These are phyloP conservation scores for Trichoderma brevicompactum DNA, from an alignment of 2,329 filamentous ascomycete genomes.

Conservation along the genomic window DNA sequence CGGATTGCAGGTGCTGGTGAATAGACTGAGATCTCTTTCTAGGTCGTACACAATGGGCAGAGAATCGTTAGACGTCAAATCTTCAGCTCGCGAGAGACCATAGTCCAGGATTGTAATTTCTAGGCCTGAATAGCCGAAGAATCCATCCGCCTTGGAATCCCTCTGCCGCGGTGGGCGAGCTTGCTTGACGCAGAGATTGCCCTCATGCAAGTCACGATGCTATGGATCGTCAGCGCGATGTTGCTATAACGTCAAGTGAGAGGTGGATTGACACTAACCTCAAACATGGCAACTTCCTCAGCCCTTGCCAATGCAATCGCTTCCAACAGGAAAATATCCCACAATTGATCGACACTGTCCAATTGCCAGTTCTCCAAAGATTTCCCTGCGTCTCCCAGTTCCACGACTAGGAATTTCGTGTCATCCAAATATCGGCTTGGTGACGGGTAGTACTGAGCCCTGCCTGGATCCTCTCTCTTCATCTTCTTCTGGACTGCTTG, in stretches of 20 bases:
- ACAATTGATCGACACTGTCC: constrained; percentile 55
- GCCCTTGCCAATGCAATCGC: constrained; percentile 64
- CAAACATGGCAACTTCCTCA: constrained; percentile 62
- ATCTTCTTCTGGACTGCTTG: constrained; percentile 59
- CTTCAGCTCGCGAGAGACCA: constrained; percentile 63
- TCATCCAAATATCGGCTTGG: constrained; percentile 62
- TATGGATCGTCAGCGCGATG: constrained; percentile 38
- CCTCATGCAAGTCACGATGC: constrained; percentile 69
- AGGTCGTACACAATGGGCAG: constrained; percentile 59
- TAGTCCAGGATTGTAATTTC: constrained; percentile 70
- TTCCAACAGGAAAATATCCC: constrained; percentile 66
- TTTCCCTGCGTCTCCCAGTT: constrained; percentile 65
- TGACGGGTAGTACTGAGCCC: constrained; percentile 65
- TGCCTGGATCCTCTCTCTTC: constrained; percentile 59
- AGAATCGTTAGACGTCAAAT: constrained; percentile 44
- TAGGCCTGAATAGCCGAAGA: constrained; percentile 63
- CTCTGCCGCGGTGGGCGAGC: constrained; percentile 42
- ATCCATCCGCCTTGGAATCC: constrained; percentile 39
- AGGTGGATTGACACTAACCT: constrained; percentile 47
- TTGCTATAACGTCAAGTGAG: background rate
- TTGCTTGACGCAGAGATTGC: constrained; percentile 63
- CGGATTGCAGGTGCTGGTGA: constrained; percentile 62
- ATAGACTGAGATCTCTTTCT: constrained; percentile 63
- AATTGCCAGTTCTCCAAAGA: constrained; percentile 64
- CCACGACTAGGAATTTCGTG: constrained; percentile 64